These are phyloP conservation scores for Trichocladium antarcticum DNA, from an alignment of 495 filamentous ascomycete genomes.

Conservation along the genomic window DNA sequence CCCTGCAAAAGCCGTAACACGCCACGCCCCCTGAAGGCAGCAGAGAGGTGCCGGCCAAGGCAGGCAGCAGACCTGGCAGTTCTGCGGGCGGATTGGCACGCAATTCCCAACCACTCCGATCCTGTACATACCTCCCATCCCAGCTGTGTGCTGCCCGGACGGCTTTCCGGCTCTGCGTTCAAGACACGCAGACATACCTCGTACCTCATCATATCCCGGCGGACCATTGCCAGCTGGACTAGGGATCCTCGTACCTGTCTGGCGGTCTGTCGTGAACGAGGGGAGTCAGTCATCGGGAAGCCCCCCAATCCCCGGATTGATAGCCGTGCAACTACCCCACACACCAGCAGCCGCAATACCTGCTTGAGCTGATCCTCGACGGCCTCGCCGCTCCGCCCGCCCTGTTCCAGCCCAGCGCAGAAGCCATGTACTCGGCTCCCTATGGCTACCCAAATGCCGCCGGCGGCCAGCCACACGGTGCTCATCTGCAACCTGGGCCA, in stretches of 20 bases:
- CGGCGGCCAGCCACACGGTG: constrained; percentile 35
- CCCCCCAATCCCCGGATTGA: constrained; percentile 15
- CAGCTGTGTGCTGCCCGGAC: constrained; percentile 1
- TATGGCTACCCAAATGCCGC: constrained; percentile 41
- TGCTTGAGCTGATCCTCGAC: constrained; percentile 25
- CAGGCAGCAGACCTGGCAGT: neutral
- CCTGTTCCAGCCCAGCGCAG: constrained; percentile 19
- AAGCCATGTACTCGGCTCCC: constrained; percentile 40
- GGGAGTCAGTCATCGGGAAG: neutral
- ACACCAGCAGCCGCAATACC: constrained; percentile 25
- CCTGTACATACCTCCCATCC: neutral
- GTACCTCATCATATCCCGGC: constrained; percentile 11
- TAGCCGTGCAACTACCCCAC: constrained; percentile 27
- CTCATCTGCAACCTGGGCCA: constrained; percentile 38
- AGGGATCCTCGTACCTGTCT: constrained; percentile 12
- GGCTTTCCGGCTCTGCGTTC: constrained; percentile 1
- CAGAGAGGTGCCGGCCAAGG: neutral
- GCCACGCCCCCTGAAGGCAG: neutral
- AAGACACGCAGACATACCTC: no score
- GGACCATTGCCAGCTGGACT: constrained; percentile 7
- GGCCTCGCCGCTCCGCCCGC: constrained; percentile 18
- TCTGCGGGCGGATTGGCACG: neutral
- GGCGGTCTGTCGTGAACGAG: neutral
- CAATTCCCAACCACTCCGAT: neutral
- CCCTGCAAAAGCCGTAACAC: constrained; percentile 7